A percentile compares a stretch with the other conserved stretches of the same genome.
Conservation (phyloP, 805 yeast genomes). For the Metschnikowia gelsemii region DNA sequence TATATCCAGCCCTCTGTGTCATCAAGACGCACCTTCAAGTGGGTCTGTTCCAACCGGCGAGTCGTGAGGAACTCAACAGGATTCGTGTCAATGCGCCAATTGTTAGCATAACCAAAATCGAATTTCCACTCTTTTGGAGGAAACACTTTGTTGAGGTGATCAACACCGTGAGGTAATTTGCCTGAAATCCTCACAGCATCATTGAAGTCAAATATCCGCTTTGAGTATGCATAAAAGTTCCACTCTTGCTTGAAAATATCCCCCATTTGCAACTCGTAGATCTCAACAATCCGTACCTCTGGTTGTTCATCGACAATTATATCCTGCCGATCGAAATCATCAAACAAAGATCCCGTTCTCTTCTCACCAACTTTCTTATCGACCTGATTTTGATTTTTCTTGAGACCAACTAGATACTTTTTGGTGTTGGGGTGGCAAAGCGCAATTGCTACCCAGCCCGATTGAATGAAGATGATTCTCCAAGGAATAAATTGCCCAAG, state of each 20-base stretch:
- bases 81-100: constrained; percentile 64
- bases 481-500: constrained; percentile 59
- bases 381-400: constrained; percentile 16
- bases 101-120: constrained; percentile 47
- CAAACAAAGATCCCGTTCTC: constrained; percentile 14
- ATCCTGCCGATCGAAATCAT: constrained; percentile 42
- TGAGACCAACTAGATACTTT: constrained; percentile 26
- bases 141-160: constrained; percentile 49
- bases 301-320: constrained; percentile 73
- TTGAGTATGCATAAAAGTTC: constrained; percentile 59
- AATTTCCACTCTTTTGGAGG: constrained; percentile 79
- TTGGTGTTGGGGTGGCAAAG: constrained; percentile 60
- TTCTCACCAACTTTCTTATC: constrained; percentile 21
- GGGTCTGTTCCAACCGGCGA: constrained; percentile 30
- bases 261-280: constrained; percentile 71
- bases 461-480: constrained; percentile 52
- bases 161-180: constrained; percentile 65
- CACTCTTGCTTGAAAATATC: constrained; percentile 61
- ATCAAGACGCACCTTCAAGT: constrained; percentile 27
- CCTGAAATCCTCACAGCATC: constrained; percentile 42
- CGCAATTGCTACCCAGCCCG: constrained; percentile 56
- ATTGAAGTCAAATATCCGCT: constrained; percentile 50
- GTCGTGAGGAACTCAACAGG: constrained; percentile 53
- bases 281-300: constrained; percentile 60
- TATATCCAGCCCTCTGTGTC: constrained; percentile 52